Conservation (phyloP, 2,329 filamentous ascomycete species). For the Aureobasidium sp. region DNA sequence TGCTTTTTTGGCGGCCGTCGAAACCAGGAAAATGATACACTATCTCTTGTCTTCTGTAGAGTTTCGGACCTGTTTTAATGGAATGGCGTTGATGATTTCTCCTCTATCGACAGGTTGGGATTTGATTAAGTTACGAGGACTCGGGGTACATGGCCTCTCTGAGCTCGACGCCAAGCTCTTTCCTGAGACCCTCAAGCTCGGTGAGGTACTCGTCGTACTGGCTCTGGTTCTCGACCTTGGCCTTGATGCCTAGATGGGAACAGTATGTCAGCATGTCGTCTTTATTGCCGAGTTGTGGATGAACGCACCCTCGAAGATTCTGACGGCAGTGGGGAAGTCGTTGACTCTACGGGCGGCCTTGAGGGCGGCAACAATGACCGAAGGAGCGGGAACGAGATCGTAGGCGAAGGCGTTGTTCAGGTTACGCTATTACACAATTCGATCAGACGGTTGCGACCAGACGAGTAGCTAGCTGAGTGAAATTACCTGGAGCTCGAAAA, state of each 20-base stretch:
- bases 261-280: neutral
- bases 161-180: constrained; percentile 84
- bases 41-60: neutral
- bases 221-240: constrained; percentile 96
- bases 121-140: constrained; percentile 19
- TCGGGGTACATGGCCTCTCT: constrained; percentile 89
- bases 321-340: constrained; percentile 95
- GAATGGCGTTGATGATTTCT: constrained; percentile 11
- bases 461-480: neutral
- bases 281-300: neutral
- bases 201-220: constrained; percentile 96
- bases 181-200: constrained; percentile 84
- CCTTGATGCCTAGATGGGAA: constrained; percentile 70
- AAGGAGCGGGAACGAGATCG: constrained; percentile 93
- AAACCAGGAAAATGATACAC: neutral
- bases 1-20: neutral
- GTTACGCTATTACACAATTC: constrained; percentile 58
- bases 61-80: neutral
- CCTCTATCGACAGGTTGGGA: constrained; percentile 4
- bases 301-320: constrained; percentile 89
- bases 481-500: constrained; percentile 96
- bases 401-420: constrained; percentile 99
- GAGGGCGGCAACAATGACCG: constrained; percentile 84
- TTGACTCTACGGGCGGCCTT: constrained; percentile 93
- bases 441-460: neutral